Conservation (phyloP, 2,329 filamentous ascomycete genomes). For the Alternaria sp. region DNA sequence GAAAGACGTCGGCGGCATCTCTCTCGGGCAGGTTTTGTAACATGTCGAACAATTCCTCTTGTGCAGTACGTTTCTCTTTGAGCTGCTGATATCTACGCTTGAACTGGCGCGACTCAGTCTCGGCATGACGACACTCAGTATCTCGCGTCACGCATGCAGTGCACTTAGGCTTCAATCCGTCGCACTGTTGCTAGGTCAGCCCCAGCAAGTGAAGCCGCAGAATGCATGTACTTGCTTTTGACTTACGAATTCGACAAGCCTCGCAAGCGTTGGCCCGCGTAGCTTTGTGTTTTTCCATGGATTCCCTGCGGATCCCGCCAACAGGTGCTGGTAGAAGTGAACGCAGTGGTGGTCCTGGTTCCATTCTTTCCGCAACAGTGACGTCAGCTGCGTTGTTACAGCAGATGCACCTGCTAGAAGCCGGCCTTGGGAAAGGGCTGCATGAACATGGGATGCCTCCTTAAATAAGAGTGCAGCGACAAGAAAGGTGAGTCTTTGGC, state of each 20-base stretch:
- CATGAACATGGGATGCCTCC: background rate
- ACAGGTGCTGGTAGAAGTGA: constrained; percentile 15
- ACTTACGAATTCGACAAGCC: constrained; percentile 22
- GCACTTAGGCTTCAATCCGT: constrained; percentile 19
- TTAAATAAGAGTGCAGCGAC: background rate
- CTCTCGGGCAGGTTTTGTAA: constrained; percentile 21
- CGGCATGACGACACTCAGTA: constrained; percentile 19
- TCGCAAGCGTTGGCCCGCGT: constrained; percentile 17
- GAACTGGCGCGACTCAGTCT: constrained; percentile 14
- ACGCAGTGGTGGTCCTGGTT: constrained; percentile 12
- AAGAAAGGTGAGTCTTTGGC: background rate
- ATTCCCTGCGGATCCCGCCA: constrained; percentile 7
- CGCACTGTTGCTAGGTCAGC: constrained; percentile 18
- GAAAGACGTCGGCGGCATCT: constrained; percentile 25
- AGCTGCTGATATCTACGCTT: constrained; percentile 20
- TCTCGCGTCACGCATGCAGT: constrained; percentile 13
- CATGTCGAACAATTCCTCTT: constrained; percentile 25
- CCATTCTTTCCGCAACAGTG: constrained; percentile 7
- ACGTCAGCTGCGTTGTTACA: background rate
- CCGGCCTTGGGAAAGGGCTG: background rate
- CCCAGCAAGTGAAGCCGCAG: background rate
- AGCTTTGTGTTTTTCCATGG: constrained; percentile 1
- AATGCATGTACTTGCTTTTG: constrained; percentile 15
- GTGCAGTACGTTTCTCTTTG: constrained; percentile 12
- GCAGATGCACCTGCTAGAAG: background rate